Percentiles rank a stretch among this genome's conserved stretches.
These are phyloP conservation scores for Spathaspora sp. DNA, from an alignment of 1,139 yeast species.

Conservation along the genomic window DNA sequence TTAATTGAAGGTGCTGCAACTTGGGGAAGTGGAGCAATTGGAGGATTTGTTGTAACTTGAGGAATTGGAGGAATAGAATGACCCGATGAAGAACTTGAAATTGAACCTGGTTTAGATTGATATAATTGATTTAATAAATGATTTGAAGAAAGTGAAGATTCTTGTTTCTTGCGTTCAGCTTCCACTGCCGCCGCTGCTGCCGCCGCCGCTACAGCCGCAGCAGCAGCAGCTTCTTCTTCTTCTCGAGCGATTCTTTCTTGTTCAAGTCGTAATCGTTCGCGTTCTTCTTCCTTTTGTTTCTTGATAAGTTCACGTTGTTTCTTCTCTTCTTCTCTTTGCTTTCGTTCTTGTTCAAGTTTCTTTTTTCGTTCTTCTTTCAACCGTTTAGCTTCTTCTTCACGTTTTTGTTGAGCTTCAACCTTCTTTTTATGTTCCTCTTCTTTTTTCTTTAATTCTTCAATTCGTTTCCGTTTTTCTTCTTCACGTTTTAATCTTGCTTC, in stretches of 20 bases:
- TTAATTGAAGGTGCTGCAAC: slow-evolving; percentile 3
- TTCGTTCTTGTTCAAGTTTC: slow-evolving; percentile 43
- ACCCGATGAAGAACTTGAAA: slow-evolving; percentile 19
- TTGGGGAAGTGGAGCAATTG: slow-evolving; percentile 7
- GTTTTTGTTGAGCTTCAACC: slow-evolving; percentile 49
- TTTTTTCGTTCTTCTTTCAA: slow-evolving; percentile 46
- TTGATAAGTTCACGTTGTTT: slow-evolving; percentile 42
- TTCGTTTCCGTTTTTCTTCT: slow-evolving; percentile 50
- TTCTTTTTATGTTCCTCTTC: slow-evolving; percentile 47
- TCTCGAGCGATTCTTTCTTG: slow-evolving; percentile 31
- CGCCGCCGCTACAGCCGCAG: background rate
- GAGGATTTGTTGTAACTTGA: slow-evolving; percentile 3
- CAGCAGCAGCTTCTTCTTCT: slow-evolving; percentile 28
- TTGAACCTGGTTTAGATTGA: slow-evolving; percentile 31
- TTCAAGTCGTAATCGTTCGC: slow-evolving; percentile 14
- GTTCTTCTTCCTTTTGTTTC: slow-evolving; percentile 43
- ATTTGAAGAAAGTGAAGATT: slow-evolving; percentile 24
- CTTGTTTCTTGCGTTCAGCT: slow-evolving; percentile 19
- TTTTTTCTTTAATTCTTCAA: slow-evolving; percentile 41
- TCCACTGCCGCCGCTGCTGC: background rate
- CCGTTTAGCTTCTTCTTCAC: slow-evolving; percentile 44
- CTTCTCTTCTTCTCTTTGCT: slow-evolving; percentile 46
- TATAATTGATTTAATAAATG: slow-evolving; percentile 36
- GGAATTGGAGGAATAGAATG: slow-evolving; percentile 9
- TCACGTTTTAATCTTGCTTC: slow-evolving; percentile 51